Base-by-base conservation (phyloP, 1,284 basidiomycete species). In the Moniliophthora roreri region DNA sequence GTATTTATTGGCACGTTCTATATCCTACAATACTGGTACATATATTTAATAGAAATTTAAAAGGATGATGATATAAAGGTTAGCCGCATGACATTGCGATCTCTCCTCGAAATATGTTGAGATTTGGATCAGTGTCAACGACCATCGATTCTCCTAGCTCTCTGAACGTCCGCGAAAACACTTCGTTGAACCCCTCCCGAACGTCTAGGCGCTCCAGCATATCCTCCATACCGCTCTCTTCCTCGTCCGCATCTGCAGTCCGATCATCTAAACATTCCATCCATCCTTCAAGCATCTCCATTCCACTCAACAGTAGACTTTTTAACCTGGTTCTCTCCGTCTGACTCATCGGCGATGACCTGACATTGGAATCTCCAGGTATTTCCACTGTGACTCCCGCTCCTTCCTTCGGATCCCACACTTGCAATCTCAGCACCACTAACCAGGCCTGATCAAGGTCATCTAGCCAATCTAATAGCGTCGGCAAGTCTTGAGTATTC, bases 381-480 rank as follows among this genome's bases (percentile, higher is more conserved):
- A 82, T 64, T 58, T 85, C 83, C 5, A 75, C 65, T 3, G 24
- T 26, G 15, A 46, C 26, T 13, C 82, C 84, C 7, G 64, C 63
- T 6, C 70, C 70, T 7, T 66, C 57, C 4, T 66, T 66, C 1
- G 81, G 72, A 56, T 87, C 80, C 89, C 88, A 91, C 2, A 77
- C 71, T 58, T 87, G 82, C 6, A 70, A 68, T 37, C 76, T 75
- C 20, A 91, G 72, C 1, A 87, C 82, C 18, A 79, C 76, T 13
- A 82, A 60, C 89, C 89, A 91, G 0, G 81, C 85, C 48, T 78
- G 74, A 63, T 91, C 89, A 26, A 91, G 74, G 60, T 88, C 83
- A 60, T 82, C 80, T 16, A 90, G 69, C 73, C 81, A 85, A 52
- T 82, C 78, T 24, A 87, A 71, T 2, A 88, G 72, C 48, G 76